These are phyloP conservation scores for Trichophyton rubrum DNA, from an alignment of 2,329 filamentous ascomycete genomes.

Conservation along the genomic window DNA sequence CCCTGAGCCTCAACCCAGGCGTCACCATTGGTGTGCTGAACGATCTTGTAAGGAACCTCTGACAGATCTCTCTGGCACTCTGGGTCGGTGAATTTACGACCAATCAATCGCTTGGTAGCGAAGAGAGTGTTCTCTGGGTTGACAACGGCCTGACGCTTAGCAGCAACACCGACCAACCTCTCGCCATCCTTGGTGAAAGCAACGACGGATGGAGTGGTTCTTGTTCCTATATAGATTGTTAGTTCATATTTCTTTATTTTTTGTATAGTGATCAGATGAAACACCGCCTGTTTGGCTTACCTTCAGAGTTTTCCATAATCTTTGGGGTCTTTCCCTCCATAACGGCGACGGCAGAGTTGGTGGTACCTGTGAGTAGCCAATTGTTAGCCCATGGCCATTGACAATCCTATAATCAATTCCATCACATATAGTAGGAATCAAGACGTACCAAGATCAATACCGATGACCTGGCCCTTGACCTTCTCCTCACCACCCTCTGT, in stretches of 20 bases:
- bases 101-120: constrained; percentile 96
- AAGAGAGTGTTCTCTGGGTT: constrained; percentile 98
- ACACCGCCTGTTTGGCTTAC: constrained; percentile 34
- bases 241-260: constrained; percentile 10
- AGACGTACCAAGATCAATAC: constrained; percentile 82
- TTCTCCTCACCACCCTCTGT: constrained; percentile 54
- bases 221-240: constrained; percentile 48
- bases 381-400: background rate
- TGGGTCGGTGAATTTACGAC: constrained; percentile 84
- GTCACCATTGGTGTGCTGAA: constrained; percentile 91
- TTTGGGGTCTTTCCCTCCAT: constrained; percentile 94
- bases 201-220: constrained; percentile 87
- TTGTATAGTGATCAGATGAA: background rate
- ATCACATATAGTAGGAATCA: background rate
- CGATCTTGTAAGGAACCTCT: constrained; percentile 97
- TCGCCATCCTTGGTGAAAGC: constrained; percentile 93
- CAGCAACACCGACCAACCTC: constrained; percentile 89
- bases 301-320: constrained; percentile 97
- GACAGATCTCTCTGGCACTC: constrained; percentile 96
- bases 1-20: constrained; percentile 90
- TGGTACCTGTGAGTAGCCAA: constrained; percentile 51
- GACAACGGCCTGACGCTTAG: constrained; percentile 95
- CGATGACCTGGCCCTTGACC: constrained; percentile 90
- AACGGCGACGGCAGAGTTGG: constrained; percentile 91
- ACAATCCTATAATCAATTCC: background rate